A percentile compares a stretch with the other conserved stretches of the same genome.
These are phyloP conservation scores for Dipodascopsis uninucleata DNA, from an alignment of 805 yeast species.

Conservation along the genomic window DNA sequence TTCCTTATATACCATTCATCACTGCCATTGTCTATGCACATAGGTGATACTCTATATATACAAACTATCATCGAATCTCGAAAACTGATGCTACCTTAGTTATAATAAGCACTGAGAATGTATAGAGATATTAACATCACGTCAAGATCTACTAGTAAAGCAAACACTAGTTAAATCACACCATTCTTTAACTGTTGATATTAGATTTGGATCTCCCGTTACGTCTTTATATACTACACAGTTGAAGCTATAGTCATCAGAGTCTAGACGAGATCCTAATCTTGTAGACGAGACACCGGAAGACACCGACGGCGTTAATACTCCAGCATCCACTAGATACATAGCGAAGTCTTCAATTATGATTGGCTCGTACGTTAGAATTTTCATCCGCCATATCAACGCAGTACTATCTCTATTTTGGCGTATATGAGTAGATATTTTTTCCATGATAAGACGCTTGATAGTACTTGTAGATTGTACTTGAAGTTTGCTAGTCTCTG, in stretches of 20 bases:
- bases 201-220: conserved; percentile 2
- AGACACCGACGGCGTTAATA: too few relatives aligned
- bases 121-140: not conserved
- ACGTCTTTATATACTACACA: not conserved
- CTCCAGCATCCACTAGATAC: conserved; percentile 8
- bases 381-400: conserved; percentile 24
- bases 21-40: too few relatives aligned
- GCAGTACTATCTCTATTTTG: conserved; percentile 4
- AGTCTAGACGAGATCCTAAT: too few relatives aligned
- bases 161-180: conserved; percentile 22
- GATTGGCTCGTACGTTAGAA: conserved; percentile 24
- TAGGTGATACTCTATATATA: too few relatives aligned
- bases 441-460: not conserved
- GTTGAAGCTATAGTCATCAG: not conserved
- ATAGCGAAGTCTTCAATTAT: conserved; percentile 20
- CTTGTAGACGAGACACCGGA: too few relatives aligned
- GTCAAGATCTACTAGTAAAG: not conserved
- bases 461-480: not conserved
- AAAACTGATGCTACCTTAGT: too few relatives aligned
- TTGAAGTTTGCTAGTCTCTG: not conserved
- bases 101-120: not conserved
- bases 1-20: too few relatives aligned
- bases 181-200: conserved; percentile 19
- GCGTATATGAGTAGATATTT: conserved; percentile 7
- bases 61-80: too few relatives aligned